A percentile compares a stretch with the other conserved stretches of the same genome.
Evolutionary conservation across 2,329 filamentous ascomycete species (phyloP).

Genomic region (Domatiomyces globalis): DNA sequence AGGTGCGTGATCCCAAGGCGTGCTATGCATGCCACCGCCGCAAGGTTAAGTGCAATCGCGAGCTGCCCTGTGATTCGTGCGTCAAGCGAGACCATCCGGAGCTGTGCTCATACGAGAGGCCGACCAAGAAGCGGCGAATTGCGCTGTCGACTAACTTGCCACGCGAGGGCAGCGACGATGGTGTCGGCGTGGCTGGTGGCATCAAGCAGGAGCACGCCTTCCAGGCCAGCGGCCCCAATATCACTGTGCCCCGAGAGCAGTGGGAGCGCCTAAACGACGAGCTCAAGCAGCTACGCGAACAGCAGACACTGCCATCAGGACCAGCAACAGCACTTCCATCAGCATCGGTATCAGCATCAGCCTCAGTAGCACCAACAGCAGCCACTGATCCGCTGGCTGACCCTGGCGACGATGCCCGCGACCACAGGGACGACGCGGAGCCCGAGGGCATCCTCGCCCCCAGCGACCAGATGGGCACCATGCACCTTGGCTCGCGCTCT

Average conservation of each 20-base stretch:
- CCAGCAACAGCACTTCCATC: background rate
- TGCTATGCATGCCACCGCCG: conserved; percentile 18
- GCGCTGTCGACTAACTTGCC: conserved; percentile 9
- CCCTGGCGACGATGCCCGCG: conserved; percentile 5
- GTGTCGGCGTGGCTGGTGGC: conserved; percentile 4
- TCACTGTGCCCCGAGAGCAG: conserved; percentile 18
- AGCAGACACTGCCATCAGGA: background rate
- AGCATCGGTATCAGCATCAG: too few relatives aligned
- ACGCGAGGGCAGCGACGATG: conserved; percentile 2
- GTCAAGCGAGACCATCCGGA: conserved; percentile 37
- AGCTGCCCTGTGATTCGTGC: conserved; percentile 35
- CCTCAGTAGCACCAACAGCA: background rate
- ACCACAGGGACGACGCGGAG: conserved; percentile 18
- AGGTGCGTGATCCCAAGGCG: conserved; percentile 33
- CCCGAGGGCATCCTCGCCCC: conserved; percentile 46
- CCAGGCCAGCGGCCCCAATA: conserved; percentile 11
- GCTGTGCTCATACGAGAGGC: conserved; percentile 36
- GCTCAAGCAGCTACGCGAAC: conserved; percentile 8
- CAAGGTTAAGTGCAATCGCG: conserved; percentile 35
- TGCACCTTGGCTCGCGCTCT: conserved; percentile 48
- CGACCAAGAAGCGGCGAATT: conserved; percentile 31
- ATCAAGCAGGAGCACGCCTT: conserved; percentile 7
- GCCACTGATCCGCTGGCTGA: background rate
- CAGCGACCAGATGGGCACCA: conserved; percentile 46
- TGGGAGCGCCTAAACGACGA: conserved; percentile 18